Base-by-base conservation (phyloP, 1,139 yeast genomes). In the Sugiyamaella neomexicana region DNA sequence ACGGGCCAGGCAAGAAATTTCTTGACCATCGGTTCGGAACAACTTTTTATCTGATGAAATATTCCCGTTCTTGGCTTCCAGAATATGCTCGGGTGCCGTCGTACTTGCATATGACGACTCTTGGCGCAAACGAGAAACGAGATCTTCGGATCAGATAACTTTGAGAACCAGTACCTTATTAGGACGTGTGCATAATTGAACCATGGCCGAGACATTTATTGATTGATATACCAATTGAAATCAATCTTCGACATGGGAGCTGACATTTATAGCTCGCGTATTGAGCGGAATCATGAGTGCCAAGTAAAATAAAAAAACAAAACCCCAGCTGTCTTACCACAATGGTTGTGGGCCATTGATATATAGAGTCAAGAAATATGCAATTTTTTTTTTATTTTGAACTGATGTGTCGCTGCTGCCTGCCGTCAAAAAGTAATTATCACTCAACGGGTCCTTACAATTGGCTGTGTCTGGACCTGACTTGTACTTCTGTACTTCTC, bases 41-140 rank as follows among this genome's bases (percentile, higher is more conserved):
- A 16, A 38, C 7, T 38, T 42, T 41, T 42, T 44, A 44, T 44
- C 48, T 44, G 48, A 44, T 44, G 31, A 12, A 40, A 40, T 32
- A 32, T 13, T 44, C 10, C 23, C 44, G 40, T 16, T 16, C 34
- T 44, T 32, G 20, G 48, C 40, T 20, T 32, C 8, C n/a, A 15
- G n/a, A n/a, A 13, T 25, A 29, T 29, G 48, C 48, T 23, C 2
- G 9, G 49, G 42, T 36, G 49, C 36, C 9, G 10, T 2, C 16
- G 10, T 9, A 36, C 15, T 9, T 17, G 32, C 31, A 45, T 27
- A 27, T 9, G 5, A 20, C 15, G 15, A 23, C 36, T 37, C 49
- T 45, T 36, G 48, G 48, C 48, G 36, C 12, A 45, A 36, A 45
- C 49, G 49, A 45, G 36, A 45, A 45, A 45, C 49, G 49, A 45